phyloP scores from a whole-genome alignment of 768 basidiomycete species.

The Chalciporus chontae region DNA sequence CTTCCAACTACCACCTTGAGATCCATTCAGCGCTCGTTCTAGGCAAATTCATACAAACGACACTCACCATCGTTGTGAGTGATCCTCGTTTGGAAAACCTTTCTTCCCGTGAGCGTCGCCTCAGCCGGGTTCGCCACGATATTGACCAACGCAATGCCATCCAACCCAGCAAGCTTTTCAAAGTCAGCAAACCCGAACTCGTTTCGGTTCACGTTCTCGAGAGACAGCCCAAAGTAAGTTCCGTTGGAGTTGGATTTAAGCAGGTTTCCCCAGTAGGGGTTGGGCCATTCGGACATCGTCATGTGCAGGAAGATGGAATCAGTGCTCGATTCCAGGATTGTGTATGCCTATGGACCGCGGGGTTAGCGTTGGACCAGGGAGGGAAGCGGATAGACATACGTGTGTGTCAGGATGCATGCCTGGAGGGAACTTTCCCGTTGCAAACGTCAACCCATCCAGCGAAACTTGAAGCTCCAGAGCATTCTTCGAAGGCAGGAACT shows the following conservation, averaged over 20 bases:
- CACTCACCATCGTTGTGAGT: constrained; percentile 92
- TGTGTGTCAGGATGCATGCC: constrained; percentile 87
- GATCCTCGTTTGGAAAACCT: constrained; percentile 80
- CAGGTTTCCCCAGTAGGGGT: constrained; percentile 85
- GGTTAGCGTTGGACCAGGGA: background rate
- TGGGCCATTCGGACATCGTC: constrained; percentile 78
- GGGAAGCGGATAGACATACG: constrained; percentile 42
- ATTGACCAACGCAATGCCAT: constrained; percentile 94
- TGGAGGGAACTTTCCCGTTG: constrained; percentile 86
- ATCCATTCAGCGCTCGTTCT: no score
- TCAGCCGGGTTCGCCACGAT: constrained; percentile 79
- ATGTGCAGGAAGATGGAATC: constrained; percentile 93
- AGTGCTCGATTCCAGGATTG: constrained; percentile 91
- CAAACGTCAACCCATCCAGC: constrained; percentile 82
- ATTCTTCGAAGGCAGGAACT: constrained; percentile 52
- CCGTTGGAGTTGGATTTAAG: constrained; percentile 98
- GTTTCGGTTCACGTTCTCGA: constrained; percentile 91
- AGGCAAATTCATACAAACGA: background rate
- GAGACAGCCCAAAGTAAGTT: constrained; percentile 88
- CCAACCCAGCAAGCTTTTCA: constrained; percentile 94
- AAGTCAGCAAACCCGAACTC: constrained; percentile 88
- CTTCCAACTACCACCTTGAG: constrained; percentile 81
- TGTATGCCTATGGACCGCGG: constrained; percentile 65
- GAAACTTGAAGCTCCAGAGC: constrained; percentile 88
- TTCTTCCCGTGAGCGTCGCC: constrained; percentile 65